phyloP scores from a whole-genome alignment of 139 green algal species.

The Picochlorum costavermella region DNA sequence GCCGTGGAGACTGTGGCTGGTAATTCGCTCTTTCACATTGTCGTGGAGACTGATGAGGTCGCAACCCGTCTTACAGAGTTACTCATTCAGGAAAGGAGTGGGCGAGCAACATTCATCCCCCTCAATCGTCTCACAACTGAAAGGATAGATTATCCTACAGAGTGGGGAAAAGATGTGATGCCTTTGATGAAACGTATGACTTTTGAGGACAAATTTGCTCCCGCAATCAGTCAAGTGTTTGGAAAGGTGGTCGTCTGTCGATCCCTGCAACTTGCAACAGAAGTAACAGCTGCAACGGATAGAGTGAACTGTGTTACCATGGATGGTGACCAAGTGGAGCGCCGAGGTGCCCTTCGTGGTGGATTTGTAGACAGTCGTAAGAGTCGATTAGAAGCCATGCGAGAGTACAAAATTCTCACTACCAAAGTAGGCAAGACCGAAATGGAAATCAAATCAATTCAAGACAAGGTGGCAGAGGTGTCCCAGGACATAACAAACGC shows the following conservation, averaged over 20 bases:
- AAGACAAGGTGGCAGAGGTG: slow-evolving; percentile 16
- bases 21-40: slow-evolving; percentile 57
- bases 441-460: slow-evolving; percentile 10
- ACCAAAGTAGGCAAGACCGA: slow-evolving; percentile 9
- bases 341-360: slow-evolving; percentile 60
- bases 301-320: slow-evolving; percentile 84
- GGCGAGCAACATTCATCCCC: slow-evolving; percentile 90
- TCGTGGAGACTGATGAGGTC: slow-evolving; percentile 73
- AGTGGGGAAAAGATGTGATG: slow-evolving; percentile 56
- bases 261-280: slow-evolving; percentile 47
- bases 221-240: slow-evolving; percentile 68
- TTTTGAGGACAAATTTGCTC: slow-evolving; percentile 43
- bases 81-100: slow-evolving; percentile 59
- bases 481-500: slow-evolving; percentile 37
- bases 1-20: slow-evolving; percentile 80
- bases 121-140: slow-evolving; percentile 60
- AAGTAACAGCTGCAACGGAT: slow-evolving; percentile 27
- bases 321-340: slow-evolving; percentile 62
- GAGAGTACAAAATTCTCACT: slow-evolving; percentile 22
- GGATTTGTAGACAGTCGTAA: slow-evolving; percentile 58
- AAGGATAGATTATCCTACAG: slow-evolving; percentile 30
- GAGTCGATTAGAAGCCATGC: slow-evolving; percentile 41
- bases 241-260: slow-evolving; percentile 64
- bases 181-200: slow-evolving; percentile 70
- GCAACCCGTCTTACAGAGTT: slow-evolving; percentile 56